A percentile compares a stretch with the other conserved stretches of the same genome.
Evolutionary conservation across 257 asterid genomes (phyloP).

Genomic region (Forsythia suspensa): DNA sequence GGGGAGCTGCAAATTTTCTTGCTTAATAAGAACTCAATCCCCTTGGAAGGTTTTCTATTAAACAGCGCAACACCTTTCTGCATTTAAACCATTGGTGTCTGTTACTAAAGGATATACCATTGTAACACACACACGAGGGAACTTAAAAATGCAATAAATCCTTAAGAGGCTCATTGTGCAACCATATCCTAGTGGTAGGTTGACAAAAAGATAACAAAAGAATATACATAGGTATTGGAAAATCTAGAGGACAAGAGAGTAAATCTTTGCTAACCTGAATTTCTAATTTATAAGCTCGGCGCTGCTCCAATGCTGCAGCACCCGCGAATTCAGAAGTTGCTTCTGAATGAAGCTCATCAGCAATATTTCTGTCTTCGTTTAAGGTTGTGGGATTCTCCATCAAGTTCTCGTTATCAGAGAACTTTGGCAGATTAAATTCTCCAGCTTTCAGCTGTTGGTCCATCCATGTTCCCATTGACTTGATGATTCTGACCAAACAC

Average conservation of each 20-base stretch:
- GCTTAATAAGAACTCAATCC: constrained; percentile 83
- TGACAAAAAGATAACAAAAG: constrained; percentile 7
- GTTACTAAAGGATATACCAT: constrained; percentile 23
- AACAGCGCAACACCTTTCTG: constrained; percentile 96
- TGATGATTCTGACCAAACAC: constrained; percentile 84
- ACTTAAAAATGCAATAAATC: not conserved
- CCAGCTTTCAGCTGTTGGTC: constrained; percentile 92
- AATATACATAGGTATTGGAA: constrained; percentile 2
- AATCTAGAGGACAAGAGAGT: constrained; percentile 20
- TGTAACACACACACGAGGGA: constrained; percentile 5
- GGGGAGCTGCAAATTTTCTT: constrained; percentile 80
- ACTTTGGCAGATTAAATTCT: constrained; percentile 50
- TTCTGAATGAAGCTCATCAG: constrained; percentile 81
- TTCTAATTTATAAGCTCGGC: constrained; percentile 92
- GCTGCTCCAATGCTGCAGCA: constrained; percentile 91
- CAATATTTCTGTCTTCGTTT: constrained; percentile 58
- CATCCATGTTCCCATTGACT: constrained; percentile 97
- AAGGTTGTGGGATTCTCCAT: constrained; percentile 42
- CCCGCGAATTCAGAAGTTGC: constrained; percentile 62
- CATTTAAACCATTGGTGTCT: constrained; percentile 40
- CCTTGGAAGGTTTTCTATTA: constrained; percentile 96
- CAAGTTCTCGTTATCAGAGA: constrained; percentile 57
- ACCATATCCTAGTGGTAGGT: constrained; percentile 8
- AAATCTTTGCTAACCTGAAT: constrained; percentile 69
- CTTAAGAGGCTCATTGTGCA: constrained; percentile 20